These are phyloP conservation scores for Nicotiana undulata DNA, from an alignment of 257 asterid genomes.

Conservation along the genomic window DNA sequence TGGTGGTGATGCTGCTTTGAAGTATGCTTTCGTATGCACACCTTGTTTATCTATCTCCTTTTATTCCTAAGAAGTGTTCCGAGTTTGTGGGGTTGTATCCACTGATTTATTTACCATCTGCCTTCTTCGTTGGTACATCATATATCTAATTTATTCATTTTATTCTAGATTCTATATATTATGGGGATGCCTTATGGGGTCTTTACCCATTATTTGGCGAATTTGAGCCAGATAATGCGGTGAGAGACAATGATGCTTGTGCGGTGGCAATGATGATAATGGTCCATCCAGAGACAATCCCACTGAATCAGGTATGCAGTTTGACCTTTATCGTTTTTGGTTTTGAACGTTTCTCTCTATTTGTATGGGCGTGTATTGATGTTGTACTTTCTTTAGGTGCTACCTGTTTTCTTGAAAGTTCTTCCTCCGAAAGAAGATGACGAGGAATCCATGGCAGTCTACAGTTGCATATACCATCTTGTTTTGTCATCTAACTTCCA, in stretches of 20 bases:
- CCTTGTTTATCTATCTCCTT: not conserved
- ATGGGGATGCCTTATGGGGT: conserved; percentile 53
- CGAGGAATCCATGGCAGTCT: conserved; percentile 80
- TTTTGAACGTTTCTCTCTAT: not conserved
- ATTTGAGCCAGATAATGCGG: conserved; percentile 91
- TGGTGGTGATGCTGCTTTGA: conserved; percentile 71
- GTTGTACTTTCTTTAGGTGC: conserved; percentile 38
- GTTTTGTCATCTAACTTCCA: conserved; percentile 83
- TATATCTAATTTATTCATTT: not conserved
- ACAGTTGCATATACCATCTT: conserved; percentile 78
- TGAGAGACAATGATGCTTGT: conserved; percentile 96
- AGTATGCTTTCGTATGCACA: conserved; percentile 48
- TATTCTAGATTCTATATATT: conserved; percentile 50
- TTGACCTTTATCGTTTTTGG: not conserved
- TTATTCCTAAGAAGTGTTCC: not conserved
- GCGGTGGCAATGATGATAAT: conserved; percentile 98
- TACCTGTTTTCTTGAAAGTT: conserved; percentile 80
- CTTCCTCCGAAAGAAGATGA: conserved; percentile 94
- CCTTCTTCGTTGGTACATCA: not conserved
- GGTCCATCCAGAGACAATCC: conserved; percentile 81
- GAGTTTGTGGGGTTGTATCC: not conserved
- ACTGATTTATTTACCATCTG: not conserved
- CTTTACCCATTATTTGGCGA: conserved; percentile 85
- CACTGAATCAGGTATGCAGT: conserved; percentile 66
- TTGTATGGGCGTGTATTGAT: not conserved